Evolutionary conservation across 2,329 filamentous ascomycete genomes (phyloP).

Genomic region (Rhinocladiella mackenziei): DNA sequence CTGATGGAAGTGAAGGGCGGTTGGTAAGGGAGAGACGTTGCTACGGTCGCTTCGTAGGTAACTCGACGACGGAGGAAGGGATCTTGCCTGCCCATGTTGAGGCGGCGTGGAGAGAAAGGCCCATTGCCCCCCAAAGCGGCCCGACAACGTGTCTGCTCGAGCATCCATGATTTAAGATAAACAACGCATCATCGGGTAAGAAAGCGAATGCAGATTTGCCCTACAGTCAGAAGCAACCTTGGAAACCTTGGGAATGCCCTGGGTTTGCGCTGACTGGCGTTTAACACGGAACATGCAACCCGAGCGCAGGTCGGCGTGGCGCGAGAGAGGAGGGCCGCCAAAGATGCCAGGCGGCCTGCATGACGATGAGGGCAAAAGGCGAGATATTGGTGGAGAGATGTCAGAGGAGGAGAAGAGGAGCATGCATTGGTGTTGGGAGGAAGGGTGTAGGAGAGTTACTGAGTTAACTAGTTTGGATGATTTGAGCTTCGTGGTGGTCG

Average conservation of each 20-base stretch:
- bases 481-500: neutral
- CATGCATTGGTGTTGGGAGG: neutral
- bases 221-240: slow-evolving; percentile 5
- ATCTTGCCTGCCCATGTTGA: slow-evolving; percentile 23
- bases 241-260: neutral
- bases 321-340: slow-evolving; percentile 3
- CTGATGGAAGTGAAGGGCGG: slow-evolving; percentile 22
- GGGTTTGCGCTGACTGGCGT: slow-evolving; percentile 6
- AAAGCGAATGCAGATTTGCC: slow-evolving; percentile 4
- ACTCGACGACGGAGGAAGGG: slow-evolving; percentile 27
- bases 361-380: slow-evolving; percentile 1
- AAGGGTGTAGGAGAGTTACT: neutral
- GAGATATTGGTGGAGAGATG: slow-evolving; percentile 6
- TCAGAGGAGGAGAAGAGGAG: slow-evolving; percentile 1
- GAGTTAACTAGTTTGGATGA: no score
- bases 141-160: slow-evolving; percentile 29
- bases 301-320: slow-evolving; percentile 9
- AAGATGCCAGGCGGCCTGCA: slow-evolving; percentile 4
- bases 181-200: slow-evolving; percentile 23
- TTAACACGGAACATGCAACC: slow-evolving; percentile 8
- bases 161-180: slow-evolving; percentile 25
- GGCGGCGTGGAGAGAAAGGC: slow-evolving; percentile 25
- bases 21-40: slow-evolving; percentile 25
- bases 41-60: slow-evolving; percentile 28
- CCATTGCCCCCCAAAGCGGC: slow-evolving; percentile 29